Evolutionary conservation across 148 eudicot genomes (phyloP), one percentile per base, ranked within the genome.

Genomic region (Diospyros lotus): DNA sequence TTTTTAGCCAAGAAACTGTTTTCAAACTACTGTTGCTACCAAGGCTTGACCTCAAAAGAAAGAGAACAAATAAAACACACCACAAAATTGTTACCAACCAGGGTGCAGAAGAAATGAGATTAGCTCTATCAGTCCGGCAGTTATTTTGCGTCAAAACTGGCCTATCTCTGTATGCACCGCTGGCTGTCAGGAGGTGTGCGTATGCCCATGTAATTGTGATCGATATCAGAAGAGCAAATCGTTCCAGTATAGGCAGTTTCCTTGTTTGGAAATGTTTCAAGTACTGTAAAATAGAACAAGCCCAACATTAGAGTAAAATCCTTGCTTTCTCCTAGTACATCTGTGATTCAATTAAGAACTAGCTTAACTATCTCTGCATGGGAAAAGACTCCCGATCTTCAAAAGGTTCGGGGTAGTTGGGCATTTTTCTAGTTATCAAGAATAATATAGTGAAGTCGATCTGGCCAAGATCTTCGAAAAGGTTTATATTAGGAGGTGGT

Each of bases 161-260:
- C 15, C 83, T 90, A 78, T 95, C 93, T 82, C 84, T 95, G 79
- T 95, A 95, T 38, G 99, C 99, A 51, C 98, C 98, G 84, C 99
- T 93, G 58, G 94, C 97, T 67, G 99, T 93, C 73, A 95, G 76
- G 59, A 95, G 90, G 78, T 95, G 98, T 39, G 99, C 97, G 77
- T 90, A 95, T 53, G 99, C 99, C 99, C 99, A 95, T 63, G 93
- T 93, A 50, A 93, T 82, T 38, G 88, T 80, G 15, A 93, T 72
- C 3, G 99, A 84, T 72, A 95, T 78, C 62, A 95, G 75, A 48
- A 95, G 93, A 50, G 94, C 99, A 66, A 95, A 95, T 7, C 99
- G 78, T 86, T 95, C 99, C 68, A 95, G 80, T 75, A 95, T 78
- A 14, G 99, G 99, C 76, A 91, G 61, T 51, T 80, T 75, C 76